Conservation (phyloP, 768 basidiomycete species). For the Kwoniella dendrophila region DNA sequence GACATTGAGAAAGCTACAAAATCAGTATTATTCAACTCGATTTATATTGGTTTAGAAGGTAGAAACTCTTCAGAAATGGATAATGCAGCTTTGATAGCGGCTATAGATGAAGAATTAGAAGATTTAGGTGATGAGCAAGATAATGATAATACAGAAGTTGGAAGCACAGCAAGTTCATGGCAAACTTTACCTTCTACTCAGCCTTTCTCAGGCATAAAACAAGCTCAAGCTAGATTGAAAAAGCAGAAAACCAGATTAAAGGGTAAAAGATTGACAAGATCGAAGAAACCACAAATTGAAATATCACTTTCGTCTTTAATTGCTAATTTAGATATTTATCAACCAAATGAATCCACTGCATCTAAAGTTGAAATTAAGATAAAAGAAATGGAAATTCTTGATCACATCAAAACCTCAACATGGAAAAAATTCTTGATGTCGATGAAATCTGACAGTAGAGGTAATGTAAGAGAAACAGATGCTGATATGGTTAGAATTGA, state of each 20-base stretch:
- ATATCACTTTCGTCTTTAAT: no score
- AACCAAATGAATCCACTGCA: no score
- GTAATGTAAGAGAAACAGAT: slow-evolving; percentile 84
- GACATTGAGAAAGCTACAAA: slow-evolving; percentile 64
- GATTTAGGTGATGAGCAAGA: slow-evolving; percentile 63
- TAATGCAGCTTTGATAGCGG: slow-evolving; percentile 75
- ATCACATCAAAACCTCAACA: slow-evolving; percentile 96
- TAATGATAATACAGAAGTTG: slow-evolving; percentile 65
- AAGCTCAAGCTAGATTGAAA: neutral
- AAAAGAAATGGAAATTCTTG: slow-evolving; percentile 80
- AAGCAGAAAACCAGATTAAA: slow-evolving; percentile 31
- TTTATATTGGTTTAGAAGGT: slow-evolving; percentile 83
- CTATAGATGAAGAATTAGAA: slow-evolving; percentile 86
- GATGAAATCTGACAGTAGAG: slow-evolving; percentile 78
- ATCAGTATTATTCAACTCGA: slow-evolving; percentile 85
- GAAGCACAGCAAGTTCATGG: slow-evolving; percentile 78
- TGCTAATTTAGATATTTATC: no score
- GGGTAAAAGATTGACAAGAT: slow-evolving; percentile 52
- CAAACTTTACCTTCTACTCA: slow-evolving; percentile 67
- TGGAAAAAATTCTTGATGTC: slow-evolving; percentile 97
- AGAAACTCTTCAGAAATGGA: slow-evolving; percentile 73
- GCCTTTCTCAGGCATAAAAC: neutral
- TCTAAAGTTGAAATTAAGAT: slow-evolving; percentile 66
- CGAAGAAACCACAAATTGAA: slow-evolving; percentile 80
- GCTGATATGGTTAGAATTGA: slow-evolving; percentile 93